phyloP scores from a whole-genome alignment of 306 rosid species.

The Cicer yamashitae region DNA sequence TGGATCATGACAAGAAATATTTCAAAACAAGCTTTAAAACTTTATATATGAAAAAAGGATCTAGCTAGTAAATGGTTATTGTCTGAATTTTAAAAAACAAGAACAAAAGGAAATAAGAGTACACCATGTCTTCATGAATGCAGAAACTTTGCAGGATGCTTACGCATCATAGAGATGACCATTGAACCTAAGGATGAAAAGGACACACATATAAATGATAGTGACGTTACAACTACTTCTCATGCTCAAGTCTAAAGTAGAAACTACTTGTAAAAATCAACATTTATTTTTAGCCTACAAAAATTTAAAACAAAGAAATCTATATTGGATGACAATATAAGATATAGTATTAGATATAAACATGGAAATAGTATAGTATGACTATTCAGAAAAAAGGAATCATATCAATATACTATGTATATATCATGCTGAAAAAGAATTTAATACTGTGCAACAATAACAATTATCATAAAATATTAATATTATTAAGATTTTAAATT shows the following conservation, averaged over 20 bases:
- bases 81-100: constrained; percentile 31
- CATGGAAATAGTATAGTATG: constrained; percentile 8
- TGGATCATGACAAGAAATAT: constrained; percentile 3
- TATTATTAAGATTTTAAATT: constrained; percentile 8
- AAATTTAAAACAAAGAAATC: constrained; percentile 34
- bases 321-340: background rate
- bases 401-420: constrained; percentile 10
- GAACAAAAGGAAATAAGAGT: constrained; percentile 44
- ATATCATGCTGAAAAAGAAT: background rate
- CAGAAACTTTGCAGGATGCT: constrained; percentile 47
- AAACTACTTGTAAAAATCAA: constrained; percentile 47
- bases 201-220: constrained; percentile 60
- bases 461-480: constrained; percentile 27
- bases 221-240: constrained; percentile 79
- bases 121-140: constrained; percentile 46
- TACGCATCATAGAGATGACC: constrained; percentile 46
- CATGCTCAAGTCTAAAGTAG: constrained; percentile 66
- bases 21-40: background rate
- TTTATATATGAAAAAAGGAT: no score
- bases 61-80: background rate
- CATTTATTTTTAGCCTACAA: constrained; percentile 47
- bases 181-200: constrained; percentile 50
- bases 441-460: background rate
- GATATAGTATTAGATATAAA: background rate
- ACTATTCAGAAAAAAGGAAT: constrained; percentile 35